Evolutionary conservation across 768 basidiomycete species (phyloP).

Genomic region (Russula lepida): DNA sequence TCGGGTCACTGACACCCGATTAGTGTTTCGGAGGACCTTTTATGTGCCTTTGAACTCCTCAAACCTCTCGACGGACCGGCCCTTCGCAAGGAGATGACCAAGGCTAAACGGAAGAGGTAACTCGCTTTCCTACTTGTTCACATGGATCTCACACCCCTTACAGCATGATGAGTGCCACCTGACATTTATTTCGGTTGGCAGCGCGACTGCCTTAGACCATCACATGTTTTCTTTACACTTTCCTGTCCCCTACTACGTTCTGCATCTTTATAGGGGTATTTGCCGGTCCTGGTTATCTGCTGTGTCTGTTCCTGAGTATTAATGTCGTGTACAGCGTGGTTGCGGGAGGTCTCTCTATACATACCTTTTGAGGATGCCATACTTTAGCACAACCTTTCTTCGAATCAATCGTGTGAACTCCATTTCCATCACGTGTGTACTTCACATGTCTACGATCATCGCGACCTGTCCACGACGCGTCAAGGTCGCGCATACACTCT

Average conservation of each 20-base stretch:
- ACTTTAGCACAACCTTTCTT: constrained; percentile 2
- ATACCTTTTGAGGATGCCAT: constrained; percentile 15
- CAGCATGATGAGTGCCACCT: constrained; percentile 23
- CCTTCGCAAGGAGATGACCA: constrained; percentile 96
- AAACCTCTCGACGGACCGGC: constrained; percentile 94
- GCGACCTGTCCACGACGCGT: constrained; percentile 15
- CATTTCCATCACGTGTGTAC: constrained; percentile 7
- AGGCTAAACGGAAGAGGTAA: constrained; percentile 95
- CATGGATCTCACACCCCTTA: not conserved
- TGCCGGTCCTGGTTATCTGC: constrained; percentile 15
- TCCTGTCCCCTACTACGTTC: not conserved
- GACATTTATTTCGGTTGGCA: not conserved
- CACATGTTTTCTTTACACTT: not conserved
- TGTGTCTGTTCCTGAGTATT: constrained; percentile 9
- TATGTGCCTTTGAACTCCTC: constrained; percentile 95
- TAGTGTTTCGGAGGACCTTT: constrained; percentile 91
- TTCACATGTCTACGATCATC: constrained; percentile 10
- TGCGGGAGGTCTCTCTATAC: constrained; percentile 6
- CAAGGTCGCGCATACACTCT: not conserved
- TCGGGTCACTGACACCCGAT: not conserved
- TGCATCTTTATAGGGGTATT: constrained; percentile 21
- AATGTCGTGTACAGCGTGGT: constrained; percentile 2
- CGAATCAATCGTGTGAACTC: not conserved
- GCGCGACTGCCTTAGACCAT: not conserved
- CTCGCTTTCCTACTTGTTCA: not conserved